These are phyloP conservation scores for Arachnomyces sp. DNA, from an alignment of 2,329 filamentous ascomycete genomes.

Conservation along the genomic window DNA sequence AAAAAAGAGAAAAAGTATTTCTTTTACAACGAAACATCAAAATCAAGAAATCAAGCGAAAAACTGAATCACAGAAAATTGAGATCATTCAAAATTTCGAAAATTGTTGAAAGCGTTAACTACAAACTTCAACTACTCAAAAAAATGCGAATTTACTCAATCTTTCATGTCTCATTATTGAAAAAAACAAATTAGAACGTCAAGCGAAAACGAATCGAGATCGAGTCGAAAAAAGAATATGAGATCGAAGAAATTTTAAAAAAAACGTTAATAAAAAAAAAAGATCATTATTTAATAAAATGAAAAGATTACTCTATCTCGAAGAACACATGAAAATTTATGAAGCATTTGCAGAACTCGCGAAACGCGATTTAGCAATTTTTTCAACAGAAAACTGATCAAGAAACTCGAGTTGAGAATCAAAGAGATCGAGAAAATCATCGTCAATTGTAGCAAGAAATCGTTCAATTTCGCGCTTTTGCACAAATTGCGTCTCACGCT, in stretches of 20 bases:
- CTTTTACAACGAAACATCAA: slow-evolving; percentile 2
- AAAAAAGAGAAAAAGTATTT: slow-evolving; percentile 1
- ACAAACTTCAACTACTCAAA: slow-evolving; percentile 4
- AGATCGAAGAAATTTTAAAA: slow-evolving; percentile 3
- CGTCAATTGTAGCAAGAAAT: no score
- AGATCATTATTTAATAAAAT: slow-evolving; percentile 3
- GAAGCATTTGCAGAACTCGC: background rate
- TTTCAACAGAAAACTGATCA: no score
- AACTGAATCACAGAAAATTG: slow-evolving; percentile 1
- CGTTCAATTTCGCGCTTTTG: no score
- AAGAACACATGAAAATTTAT: slow-evolving; percentile 2
- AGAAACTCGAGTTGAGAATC: no score
- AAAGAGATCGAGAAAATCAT: no score
- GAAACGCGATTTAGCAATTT: no score
- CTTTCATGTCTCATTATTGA: slow-evolving; percentile 6
- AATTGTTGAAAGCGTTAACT: slow-evolving; percentile 1
- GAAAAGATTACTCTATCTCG: background rate
- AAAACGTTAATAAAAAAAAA: background rate
- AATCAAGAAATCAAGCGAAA: slow-evolving; percentile 1
- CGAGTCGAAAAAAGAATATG: slow-evolving; percentile 1
- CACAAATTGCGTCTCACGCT: no score
- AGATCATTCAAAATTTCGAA: slow-evolving; percentile 5
- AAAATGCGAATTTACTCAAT: slow-evolving; percentile 5
- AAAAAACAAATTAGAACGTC: slow-evolving; percentile 4
- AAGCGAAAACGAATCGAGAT: background rate